Evolutionary conservation across 768 basidiomycete genomes (phyloP), one percentile per base, ranked within the genome.

Genomic region (Cantharellus cinnabarinus): DNA sequence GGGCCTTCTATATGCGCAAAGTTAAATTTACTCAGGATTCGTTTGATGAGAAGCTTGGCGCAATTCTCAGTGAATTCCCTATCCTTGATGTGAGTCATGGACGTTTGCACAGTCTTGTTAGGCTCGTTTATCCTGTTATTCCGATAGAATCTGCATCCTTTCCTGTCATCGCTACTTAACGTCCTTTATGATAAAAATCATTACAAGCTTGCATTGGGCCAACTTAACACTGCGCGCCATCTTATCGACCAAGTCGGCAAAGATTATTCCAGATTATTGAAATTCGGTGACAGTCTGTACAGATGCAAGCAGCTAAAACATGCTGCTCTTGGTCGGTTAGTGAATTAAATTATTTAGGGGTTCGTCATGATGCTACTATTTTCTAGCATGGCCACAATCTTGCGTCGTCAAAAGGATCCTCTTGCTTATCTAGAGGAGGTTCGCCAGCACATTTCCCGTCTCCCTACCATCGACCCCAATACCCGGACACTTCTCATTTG

Each of bases 111-210:
- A 29, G 20, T 29, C 20, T 29, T 1, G 20, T 29, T 29, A 29
- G 20, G 20, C 20, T 29, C 20, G 20, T 29, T 29, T 29, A 29
- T 29, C 20, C 20, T 29, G 20, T 29, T 29, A 40, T 0, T n/a
- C 35, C 10, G 51, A 2, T 66, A 80, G 76, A 94, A 98, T 68
- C 76, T 99, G 5, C 95, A 99, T 70, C 95, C 95, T 1, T 99
- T 98, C 76, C 75, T 98, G 15, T 79, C 89, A 1, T 93, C 91
- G 2, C 76, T 99, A 15, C 82, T 99, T 79, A 99, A 99, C 71
- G 95, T 99, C 14, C 79, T 99, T 48, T 99, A 99, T 71, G 95
- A 99, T 78, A 98, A 98, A 74, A 97, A 97, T 68, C 94, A 99
- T 69, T 97, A 97, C 80, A 98, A 98, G 73, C 85, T 99, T 57